Evolutionary conservation across 1,139 yeast genomes (phyloP).

Genomic region (Torulaspora globosa): DNA sequence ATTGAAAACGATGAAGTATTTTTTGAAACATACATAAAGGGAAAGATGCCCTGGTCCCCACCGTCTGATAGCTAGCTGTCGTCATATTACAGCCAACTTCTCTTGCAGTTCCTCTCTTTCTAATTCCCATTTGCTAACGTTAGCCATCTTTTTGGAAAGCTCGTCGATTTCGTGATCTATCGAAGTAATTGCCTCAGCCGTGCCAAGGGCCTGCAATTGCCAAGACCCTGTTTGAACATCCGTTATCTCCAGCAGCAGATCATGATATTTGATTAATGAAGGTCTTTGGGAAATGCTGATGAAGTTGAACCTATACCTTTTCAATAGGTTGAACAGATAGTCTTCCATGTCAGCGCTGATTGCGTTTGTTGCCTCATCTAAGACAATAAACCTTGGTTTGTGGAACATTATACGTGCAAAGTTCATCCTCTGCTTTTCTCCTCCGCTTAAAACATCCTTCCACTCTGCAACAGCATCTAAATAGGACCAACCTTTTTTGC

Average conservation of each 20-base stretch:
- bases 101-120: conserved; percentile 42
- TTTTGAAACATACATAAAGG: conserved; percentile 21
- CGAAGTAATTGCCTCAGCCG: conserved; percentile 56
- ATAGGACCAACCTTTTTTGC: conserved; percentile 40
- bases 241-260: conserved; percentile 61
- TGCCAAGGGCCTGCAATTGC: conserved; percentile 48
- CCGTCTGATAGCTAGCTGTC: not conserved
- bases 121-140: conserved; percentile 50
- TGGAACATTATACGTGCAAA: conserved; percentile 85
- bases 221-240: conserved; percentile 46
- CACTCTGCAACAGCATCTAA: conserved; percentile 59
- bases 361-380: conserved; percentile 93
- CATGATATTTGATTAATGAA: conserved; percentile 79
- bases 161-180: conserved; percentile 66
- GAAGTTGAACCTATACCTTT: conserved; percentile 65
- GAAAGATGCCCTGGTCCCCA: conserved; percentile 34
- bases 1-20: conserved; percentile 21
- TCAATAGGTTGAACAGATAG: conserved; percentile 72
- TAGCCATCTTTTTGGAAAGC: conserved; percentile 51
- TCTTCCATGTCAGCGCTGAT: conserved; percentile 92
- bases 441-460: conserved; percentile 91
- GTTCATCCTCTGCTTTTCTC: conserved; percentile 88
- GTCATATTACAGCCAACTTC: conserved; percentile 25
- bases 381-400: conserved; percentile 73
- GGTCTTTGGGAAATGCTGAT: conserved; percentile 87